phyloP scores from a whole-genome alignment of 1,284 basidiomycete genomes.

The Sporisorium reilianum region DNA sequence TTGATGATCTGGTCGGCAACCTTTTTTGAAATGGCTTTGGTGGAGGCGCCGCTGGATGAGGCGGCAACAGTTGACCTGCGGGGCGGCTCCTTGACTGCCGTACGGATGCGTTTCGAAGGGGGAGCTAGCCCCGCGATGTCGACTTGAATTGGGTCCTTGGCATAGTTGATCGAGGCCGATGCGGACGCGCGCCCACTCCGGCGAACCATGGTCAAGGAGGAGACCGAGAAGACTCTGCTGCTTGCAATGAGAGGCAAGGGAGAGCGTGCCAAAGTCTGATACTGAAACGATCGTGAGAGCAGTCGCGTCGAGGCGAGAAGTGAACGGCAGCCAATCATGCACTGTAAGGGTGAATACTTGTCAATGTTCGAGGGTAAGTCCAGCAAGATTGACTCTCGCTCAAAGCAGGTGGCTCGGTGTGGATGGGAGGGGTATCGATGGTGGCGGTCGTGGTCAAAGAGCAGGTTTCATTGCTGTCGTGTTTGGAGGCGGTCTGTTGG shows the following conservation, averaged over 20 bases:
- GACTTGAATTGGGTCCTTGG: conserved; percentile 5
- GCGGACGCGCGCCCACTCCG: conserved; percentile 38
- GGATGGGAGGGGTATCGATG: not conserved
- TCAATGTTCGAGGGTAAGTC: too few relatives aligned
- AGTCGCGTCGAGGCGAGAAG: conserved; percentile 23
- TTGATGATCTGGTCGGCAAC: conserved; percentile 24
- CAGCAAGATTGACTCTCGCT: too few relatives aligned
- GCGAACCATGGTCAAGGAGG: conserved; percentile 23
- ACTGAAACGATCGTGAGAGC: conserved; percentile 1
- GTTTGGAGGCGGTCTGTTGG: conserved; percentile 5
- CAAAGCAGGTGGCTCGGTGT: too few relatives aligned
- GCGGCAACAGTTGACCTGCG: not conserved
- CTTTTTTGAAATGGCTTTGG: conserved; percentile 21
- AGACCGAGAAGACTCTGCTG: not conserved
- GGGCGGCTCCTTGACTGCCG: conserved; percentile 13
- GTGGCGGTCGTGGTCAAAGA: not conserved
- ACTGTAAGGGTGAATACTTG: not conserved
- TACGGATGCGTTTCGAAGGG: conserved; percentile 12
- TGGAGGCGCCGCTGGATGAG: not conserved
- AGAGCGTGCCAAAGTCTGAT: not conserved
- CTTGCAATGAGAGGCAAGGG: not conserved
- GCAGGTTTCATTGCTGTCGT: too few relatives aligned
- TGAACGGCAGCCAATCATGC: conserved; percentile 16
- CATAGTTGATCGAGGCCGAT: conserved; percentile 27
- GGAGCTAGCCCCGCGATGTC: conserved; percentile 11